Evolutionary conservation across 176 grass and related monocot genomes (phyloP).

Genomic region (Aegilops sharonensis): DNA sequence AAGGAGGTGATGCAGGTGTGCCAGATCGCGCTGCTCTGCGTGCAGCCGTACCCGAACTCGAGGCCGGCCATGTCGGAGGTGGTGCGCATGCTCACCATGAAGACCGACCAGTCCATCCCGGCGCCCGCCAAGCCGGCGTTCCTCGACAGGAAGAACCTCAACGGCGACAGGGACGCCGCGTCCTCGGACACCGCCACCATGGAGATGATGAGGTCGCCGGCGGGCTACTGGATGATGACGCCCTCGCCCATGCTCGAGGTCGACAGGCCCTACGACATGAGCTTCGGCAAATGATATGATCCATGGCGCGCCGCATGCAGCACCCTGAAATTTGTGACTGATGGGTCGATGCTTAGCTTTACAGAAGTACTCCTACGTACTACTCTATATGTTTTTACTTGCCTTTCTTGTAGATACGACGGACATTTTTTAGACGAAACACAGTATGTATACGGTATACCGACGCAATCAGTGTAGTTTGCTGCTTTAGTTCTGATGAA

Average conservation of each 20-base stretch:
- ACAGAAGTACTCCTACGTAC: neutral
- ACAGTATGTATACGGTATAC: neutral
- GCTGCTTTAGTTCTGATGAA: neutral
- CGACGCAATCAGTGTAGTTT: neutral
- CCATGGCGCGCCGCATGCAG: neutral
- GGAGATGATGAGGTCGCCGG: constrained; percentile 39
- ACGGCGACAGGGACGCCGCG: constrained; percentile 21
- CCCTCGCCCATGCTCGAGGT: constrained; percentile 32
- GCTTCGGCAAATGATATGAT: constrained; percentile 32
- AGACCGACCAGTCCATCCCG: constrained; percentile 33
- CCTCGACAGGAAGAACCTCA: constrained; percentile 51
- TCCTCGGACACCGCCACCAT: constrained; percentile 22
- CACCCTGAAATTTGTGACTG: no score
- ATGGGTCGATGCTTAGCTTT: neutral
- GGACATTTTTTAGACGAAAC: neutral
- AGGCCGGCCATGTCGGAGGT: constrained; percentile 55
- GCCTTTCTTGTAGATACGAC: neutral
- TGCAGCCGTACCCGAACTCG: constrained; percentile 38
- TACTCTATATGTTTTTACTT: no score
- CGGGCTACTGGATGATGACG: constrained; percentile 44
- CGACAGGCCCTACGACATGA: constrained; percentile 55
- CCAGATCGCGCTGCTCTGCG: constrained; percentile 54
- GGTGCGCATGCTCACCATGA: constrained; percentile 52
- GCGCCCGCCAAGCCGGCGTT: constrained; percentile 44
- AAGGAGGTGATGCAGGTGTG: constrained; percentile 37